Base-by-base conservation (phyloP, 176 grass and related monocot genomes). In the Secale cereale region DNA sequence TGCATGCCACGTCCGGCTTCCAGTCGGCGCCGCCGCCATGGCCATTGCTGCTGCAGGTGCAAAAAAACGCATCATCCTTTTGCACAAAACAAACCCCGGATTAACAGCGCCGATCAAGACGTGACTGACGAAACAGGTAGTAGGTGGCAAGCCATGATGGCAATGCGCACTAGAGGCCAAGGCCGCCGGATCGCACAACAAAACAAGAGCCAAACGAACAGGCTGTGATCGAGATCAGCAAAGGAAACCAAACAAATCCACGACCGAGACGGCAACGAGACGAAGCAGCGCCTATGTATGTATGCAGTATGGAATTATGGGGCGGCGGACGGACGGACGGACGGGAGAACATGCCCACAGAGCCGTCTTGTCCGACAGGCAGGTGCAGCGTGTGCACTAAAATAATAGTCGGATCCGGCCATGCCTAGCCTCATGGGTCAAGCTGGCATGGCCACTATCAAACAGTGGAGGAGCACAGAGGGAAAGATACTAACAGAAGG, bases 381-480 rank as follows among this genome's bases (percentile, higher is more conserved):
- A 15, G 14, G 71, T 67, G 83, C 16, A 16, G 52, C 22, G 61
- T 14, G 52, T 20, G 70, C 20, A 72, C 64, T 86, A 84, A 52
- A 81, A 76, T 86, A 78, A 69, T 78, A 82, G 87, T 80, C 45
- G 80, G 78, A 83, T 88, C 86, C 39, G 70, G 70, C 70, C 56
- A 66, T 74, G 66, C 26, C 64, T 35, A 43, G 17, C 36, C 20
- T 70, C 66, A 74, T 66, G 87, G 66, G 57, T 48, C 82, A 85
- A 84, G 81, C 85, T 88, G 61, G 61, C 82, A 77, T 76, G 68
- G 46, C 17, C 75, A 86, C 83, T 86, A 75, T 65, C 45, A 40
- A 88, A 93, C 75, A 85, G 62, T 85, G 52, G 52, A 22, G 19
- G 22, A 85, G 6, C 59, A 22, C 32, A 61, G 65, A 54, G 9